Evolutionary conservation across 257 asterid species (phyloP).

Genomic region (Cordia subcordata): DNA sequence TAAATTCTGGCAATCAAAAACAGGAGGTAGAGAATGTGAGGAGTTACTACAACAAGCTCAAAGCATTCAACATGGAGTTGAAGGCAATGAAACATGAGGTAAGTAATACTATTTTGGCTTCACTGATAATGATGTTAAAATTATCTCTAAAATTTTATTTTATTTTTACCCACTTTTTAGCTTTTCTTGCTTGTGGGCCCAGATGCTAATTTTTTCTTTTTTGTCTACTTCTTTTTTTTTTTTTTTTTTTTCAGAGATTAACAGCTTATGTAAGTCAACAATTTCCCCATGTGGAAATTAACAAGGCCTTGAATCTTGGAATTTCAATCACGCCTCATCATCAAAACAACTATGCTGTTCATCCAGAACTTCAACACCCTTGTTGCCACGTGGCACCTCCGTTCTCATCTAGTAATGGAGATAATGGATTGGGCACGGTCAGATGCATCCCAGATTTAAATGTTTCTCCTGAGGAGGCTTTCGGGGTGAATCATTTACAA

Average conservation of each 20-base stretch:
- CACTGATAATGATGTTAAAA: neutral
- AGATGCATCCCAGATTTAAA: conserved; percentile 38
- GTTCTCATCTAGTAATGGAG: conserved; percentile 16
- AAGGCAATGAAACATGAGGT: conserved; percentile 21
- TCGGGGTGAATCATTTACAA: conserved; percentile 17
- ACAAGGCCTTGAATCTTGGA: too few species aligned
- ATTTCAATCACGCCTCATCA: conserved; percentile 5
- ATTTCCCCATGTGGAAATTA: conserved; percentile 10
- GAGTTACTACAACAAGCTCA: neutral
- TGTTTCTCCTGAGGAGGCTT: conserved; percentile 20
- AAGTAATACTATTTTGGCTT: neutral
- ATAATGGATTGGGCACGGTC: conserved; percentile 9
- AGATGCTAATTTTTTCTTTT: too few species aligned
- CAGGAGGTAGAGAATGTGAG: conserved; percentile 34
- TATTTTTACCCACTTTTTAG: neutral
- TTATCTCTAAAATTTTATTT: conserved; percentile 5
- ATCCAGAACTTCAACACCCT: conserved; percentile 19
- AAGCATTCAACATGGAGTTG: conserved; percentile 14
- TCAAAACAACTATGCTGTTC: conserved; percentile 21
- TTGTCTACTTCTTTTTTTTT: neutral
- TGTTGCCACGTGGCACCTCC: conserved; percentile 13
- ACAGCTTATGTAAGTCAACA: conserved; percentile 3
- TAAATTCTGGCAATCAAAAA: neutral
- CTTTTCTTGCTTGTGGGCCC: conserved; percentile 10
- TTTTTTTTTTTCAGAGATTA: neutral